A percentile compares a stretch with the other conserved stretches of the same genome.
phyloP scores from a whole-genome alignment of 106 monocot genomes.

The Hemerocallis citrina region DNA sequence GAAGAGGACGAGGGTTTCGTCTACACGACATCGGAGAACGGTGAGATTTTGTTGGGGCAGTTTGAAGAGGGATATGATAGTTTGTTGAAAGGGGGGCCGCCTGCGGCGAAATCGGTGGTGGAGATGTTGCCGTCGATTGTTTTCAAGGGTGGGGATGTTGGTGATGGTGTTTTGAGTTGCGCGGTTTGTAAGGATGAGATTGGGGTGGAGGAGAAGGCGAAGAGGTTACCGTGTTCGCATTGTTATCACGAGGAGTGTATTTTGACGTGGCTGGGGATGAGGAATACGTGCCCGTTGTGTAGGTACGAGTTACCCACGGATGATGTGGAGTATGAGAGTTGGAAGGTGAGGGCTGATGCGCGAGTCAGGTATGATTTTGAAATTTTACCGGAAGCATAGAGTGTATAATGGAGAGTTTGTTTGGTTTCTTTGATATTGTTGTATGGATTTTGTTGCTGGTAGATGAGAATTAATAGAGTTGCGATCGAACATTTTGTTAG shows the following conservation, averaged over 20 bases:
- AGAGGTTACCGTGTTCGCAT: constrained; percentile 70
- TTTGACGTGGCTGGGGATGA: constrained; percentile 66
- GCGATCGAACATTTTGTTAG: too few relatives aligned
- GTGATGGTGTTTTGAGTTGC: constrained; percentile 23
- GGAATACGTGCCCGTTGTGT: constrained; percentile 89
- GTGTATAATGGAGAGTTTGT: too few relatives aligned
- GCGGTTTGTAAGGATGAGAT: constrained; percentile 83
- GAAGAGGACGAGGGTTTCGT: constrained; percentile 43
- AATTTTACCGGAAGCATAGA: constrained; percentile 16
- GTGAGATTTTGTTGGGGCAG: constrained; percentile 60
- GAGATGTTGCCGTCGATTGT: constrained; percentile 51
- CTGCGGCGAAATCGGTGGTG: constrained; percentile 58
- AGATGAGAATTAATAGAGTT: background rate
- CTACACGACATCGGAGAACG: constrained; percentile 39
- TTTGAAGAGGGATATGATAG: constrained; percentile 45
- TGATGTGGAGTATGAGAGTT: constrained; percentile 52
- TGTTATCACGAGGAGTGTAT: constrained; percentile 80
- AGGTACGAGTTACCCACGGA: constrained; percentile 73
- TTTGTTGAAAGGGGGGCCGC: constrained; percentile 40
- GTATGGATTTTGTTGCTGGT: background rate
- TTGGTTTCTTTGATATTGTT: too few relatives aligned
- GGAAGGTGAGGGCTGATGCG: constrained; percentile 3
- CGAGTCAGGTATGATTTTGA: constrained; percentile 38
- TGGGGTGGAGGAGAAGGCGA: constrained; percentile 34
- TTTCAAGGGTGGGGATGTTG: constrained; percentile 32